Evolutionary conservation across 495 filamentous ascomycete genomes (phyloP), one percentile per base, ranked within the genome.

Genomic region (Aspergillus bertholletiae): DNA sequence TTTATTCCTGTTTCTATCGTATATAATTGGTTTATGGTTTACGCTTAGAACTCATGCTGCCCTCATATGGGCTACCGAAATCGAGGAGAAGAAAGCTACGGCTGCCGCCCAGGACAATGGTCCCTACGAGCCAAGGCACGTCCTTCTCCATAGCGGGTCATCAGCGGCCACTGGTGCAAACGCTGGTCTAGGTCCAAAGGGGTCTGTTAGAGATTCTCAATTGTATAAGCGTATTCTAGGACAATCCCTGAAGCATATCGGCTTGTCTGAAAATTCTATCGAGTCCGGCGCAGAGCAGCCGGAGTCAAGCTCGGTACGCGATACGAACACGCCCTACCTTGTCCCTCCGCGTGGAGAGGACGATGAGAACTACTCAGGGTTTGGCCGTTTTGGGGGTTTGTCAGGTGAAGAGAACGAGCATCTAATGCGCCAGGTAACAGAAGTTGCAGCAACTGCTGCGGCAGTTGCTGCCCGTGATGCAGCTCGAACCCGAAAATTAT

Each of bases 31-130:
- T 15, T 76, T 97, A 26, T 91, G 92, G 85, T 99, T 99, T 68
- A 99, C 94, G 5, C 81, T 99, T 6, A 79, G 95, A 55, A 99
- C 94, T 2, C 94, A 99, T 67, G 94, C 94, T 5, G 93, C 94
- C 17, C 86, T 96, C 28, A 99, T 99, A 53, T 99, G 94, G 94
- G 92, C 90, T 63, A 86, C 74, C 23, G 90, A 96, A 56, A 64
- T 80, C 3, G 92, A 97, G 40, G 90, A 96, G 70, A 96, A 95
- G 74, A 89, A 88, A 46, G 74, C 80, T 24, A 49, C 65, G n/a
- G 68, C 69, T 26, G 55, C 65, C 15, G 61, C 69, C 1, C 67
- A 70, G 12, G 75, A 74, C n/a, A 62, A 71, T 27, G 65, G 69
- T 13, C 59, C 74, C 4, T 74, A 75, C 41, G 75, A 82, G 20